Conservation (phyloP, 805 yeast genomes). For the Kodamaea nitidulidarum region DNA sequence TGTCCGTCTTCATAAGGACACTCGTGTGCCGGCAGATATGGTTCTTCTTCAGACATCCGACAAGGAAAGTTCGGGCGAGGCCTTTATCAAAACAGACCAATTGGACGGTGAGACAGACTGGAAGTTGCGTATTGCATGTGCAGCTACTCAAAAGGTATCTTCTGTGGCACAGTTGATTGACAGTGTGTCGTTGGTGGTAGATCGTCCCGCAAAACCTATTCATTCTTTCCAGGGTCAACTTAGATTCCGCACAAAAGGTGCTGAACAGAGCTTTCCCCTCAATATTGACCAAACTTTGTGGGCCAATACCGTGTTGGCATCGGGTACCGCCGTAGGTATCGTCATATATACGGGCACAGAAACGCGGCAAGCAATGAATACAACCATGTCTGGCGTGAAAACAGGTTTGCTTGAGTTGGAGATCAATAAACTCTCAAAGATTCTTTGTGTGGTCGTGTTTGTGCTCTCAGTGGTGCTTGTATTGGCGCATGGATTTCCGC, state of each 20-base stretch:
- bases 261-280: slow-evolving; percentile 51
- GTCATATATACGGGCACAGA: slow-evolving; percentile 88
- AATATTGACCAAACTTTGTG: slow-evolving; percentile 90
- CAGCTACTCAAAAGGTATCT: slow-evolving; percentile 58
- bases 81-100: slow-evolving; percentile 95
- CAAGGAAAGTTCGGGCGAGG: slow-evolving; percentile 70
- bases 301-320: slow-evolving; percentile 97
- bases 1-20: slow-evolving; percentile 72
- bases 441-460: slow-evolving; percentile 83
- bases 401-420: slow-evolving; percentile 88
- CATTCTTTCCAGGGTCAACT: slow-evolving; percentile 78
- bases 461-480: slow-evolving; percentile 73
- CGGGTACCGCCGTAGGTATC: slow-evolving; percentile 87
- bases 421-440: slow-evolving; percentile 82
- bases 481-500: slow-evolving; percentile 68
- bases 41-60: slow-evolving; percentile 73
- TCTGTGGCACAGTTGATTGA: slow-evolving; percentile 49
- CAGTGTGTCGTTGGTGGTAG: slow-evolving; percentile 54
- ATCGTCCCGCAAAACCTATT: slow-evolving; percentile 82
- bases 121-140: slow-evolving; percentile 82
- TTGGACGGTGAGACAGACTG: slow-evolving; percentile 99
- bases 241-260: slow-evolving; percentile 40
- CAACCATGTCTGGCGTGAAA: slow-evolving; percentile 81
- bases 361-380: slow-evolving; percentile 93
- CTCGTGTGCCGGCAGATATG: slow-evolving; percentile 92